Evolutionary conservation across 1,139 yeast species (phyloP).

Genomic region (Yamadazyma triangularis): DNA sequence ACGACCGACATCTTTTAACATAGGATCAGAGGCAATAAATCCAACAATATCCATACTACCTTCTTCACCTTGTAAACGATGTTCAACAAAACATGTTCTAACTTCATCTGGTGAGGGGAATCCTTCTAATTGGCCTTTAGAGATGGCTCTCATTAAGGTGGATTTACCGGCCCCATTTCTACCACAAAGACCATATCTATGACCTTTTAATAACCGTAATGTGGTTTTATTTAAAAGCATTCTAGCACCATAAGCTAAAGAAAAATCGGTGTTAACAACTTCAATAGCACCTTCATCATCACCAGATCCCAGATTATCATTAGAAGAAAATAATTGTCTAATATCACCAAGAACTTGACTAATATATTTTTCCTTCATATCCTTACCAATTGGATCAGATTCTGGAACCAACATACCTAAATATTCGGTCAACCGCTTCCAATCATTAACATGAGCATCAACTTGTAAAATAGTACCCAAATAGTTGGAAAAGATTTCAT

Average conservation of each 20-base stretch:
- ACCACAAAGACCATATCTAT: conserved; percentile 96
- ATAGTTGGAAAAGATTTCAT: conserved; percentile 42
- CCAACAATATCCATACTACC: conserved; percentile 84
- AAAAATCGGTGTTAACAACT: conserved; percentile 90
- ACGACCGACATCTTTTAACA: conserved; percentile 55
- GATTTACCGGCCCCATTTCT: conserved; percentile 99
- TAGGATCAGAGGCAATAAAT: conserved; percentile 90
- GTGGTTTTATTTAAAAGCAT: conserved; percentile 93
- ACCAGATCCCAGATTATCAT: conserved; percentile 45
- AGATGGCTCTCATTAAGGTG: conserved; percentile 93
- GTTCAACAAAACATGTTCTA: conserved; percentile 95
- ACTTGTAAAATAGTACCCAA: conserved; percentile 54
- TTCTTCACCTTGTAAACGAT: conserved; percentile 92
- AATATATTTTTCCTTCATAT: conserved; percentile 38
- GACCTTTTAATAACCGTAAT: conserved; percentile 85
- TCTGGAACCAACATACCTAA: conserved; percentile 40
- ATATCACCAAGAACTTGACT: conserved; percentile 48
- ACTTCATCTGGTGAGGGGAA: conserved; percentile 88
- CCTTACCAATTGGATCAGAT: conserved; percentile 26
- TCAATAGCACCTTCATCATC: conserved; percentile 70
- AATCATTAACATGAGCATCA: conserved; percentile 88
- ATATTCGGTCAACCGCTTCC: conserved; percentile 66
- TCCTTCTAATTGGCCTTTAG: conserved; percentile 96
- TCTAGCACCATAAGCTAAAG: conserved; percentile 95
- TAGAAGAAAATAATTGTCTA: conserved; percentile 64